Evolutionary conservation across 2,329 filamentous ascomycete species (phyloP), one percentile per base, ranked within the genome.

Genomic region (Fusarium udum): DNA sequence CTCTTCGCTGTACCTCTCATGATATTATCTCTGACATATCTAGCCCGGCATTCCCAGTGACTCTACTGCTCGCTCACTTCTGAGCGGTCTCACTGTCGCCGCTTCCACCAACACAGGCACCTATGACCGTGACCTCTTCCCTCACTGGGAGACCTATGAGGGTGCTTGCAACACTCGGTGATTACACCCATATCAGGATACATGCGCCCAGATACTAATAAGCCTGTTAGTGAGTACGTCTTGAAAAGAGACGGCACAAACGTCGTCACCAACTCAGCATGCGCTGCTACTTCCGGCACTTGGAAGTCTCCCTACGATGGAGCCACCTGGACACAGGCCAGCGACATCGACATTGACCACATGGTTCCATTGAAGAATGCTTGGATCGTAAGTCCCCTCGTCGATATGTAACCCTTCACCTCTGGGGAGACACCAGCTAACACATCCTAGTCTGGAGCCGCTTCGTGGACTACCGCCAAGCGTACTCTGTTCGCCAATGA

Each of bases 311-410:
- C 92, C 0, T 96, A 93, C 79, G 93, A 95, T 77, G 93, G 92
- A 22, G 91, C 84, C 1, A 90, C 86, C 3, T 94, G 92, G 91
- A 92, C 89, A 0, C 84, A 85, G 1, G 88, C 92, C 3, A 88
- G 86, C 24, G 92, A 95, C 75, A 81, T 96, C 3, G 93, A 95
- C 75, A 95, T 96, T 67, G 94, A 96, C 80, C 94, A 96, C 80
- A 87, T 96, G 83, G 92, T 97, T 6, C 93, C 94, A 2, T 81
- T 97, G 69, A 91, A 92, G 79, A 94, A 95, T 78, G 93, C 93
- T 10, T 95, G 93, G 93, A 90, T 92, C 69, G 89, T 91, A 74
- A 77, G 85, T 82, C 20, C 14, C 20, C 22, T 26, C 26, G 31
- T n/a, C 51, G 7, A 24, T 7, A 26, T 40, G 13, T 36, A 31